These are phyloP conservation scores for Penicillium sp. DNA, from an alignment of 2,329 filamentous ascomycete genomes.

Conservation along the genomic window DNA sequence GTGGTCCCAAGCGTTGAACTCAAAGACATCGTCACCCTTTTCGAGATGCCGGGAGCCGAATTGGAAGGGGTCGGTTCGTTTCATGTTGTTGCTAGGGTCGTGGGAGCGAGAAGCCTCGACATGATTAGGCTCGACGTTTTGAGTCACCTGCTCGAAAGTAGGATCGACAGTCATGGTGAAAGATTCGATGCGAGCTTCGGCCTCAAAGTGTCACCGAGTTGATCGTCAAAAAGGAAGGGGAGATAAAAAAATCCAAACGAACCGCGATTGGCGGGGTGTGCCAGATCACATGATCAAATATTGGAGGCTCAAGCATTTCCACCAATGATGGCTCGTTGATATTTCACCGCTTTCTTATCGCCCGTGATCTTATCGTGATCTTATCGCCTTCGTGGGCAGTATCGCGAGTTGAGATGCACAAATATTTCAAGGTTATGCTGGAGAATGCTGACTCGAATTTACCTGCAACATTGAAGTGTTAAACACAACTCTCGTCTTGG, in stretches of 20 bases:
- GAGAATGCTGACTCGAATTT: too few relatives aligned
- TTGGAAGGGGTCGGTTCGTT: slow-evolving; percentile 89
- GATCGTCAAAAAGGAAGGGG: slow-evolving; percentile 7
- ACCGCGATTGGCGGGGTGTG: slow-evolving; percentile 4
- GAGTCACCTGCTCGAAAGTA: slow-evolving; percentile 28
- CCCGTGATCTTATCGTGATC: slow-evolving; percentile 14
- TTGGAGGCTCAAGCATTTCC: not conserved
- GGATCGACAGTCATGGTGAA: slow-evolving; percentile 16
- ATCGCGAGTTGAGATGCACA: too few relatives aligned
- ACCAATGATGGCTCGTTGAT: not conserved
- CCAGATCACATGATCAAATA: not conserved
- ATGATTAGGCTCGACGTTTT: slow-evolving; percentile 49
- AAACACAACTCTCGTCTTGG: too few relatives aligned
- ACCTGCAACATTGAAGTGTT: too few relatives aligned
- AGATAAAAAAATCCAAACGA: slow-evolving; percentile 12
- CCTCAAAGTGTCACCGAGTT: not conserved
- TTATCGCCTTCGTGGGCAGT: too few relatives aligned
- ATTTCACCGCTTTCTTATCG: slow-evolving; percentile 9
- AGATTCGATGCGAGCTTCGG: not conserved
- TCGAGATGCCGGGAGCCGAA: slow-evolving; percentile 88
- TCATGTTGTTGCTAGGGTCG: slow-evolving; percentile 70
- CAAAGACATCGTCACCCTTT: slow-evolving; percentile 85
- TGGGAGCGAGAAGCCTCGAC: slow-evolving; percentile 68
- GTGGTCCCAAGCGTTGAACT: slow-evolving; percentile 99
- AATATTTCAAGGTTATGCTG: too few relatives aligned